These are phyloP conservation scores for Hansenula sp. DNA, from an alignment of 1,139 yeast species.

Conservation along the genomic window DNA sequence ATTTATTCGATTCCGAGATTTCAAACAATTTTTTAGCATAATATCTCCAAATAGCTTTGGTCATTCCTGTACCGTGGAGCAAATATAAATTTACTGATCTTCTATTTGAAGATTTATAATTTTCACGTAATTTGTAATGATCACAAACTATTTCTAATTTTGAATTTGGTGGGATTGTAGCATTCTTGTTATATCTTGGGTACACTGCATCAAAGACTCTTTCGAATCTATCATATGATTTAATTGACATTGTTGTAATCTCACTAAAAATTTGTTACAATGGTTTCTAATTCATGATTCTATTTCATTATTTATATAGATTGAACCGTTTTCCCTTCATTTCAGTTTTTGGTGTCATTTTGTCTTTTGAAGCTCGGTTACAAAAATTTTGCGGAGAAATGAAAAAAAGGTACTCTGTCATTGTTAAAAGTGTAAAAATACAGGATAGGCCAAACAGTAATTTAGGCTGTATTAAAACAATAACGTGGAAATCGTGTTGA, in stretches of 20 bases:
- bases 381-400: not conserved
- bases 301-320: too few species aligned
- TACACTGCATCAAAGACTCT: not conserved
- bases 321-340: too few species aligned
- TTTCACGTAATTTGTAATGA: not conserved
- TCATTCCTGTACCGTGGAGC: conserved; percentile 65
- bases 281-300: too few species aligned
- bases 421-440: too few species aligned
- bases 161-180: not conserved
- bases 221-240: not conserved
- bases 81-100: conserved; percentile 34
- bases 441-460: not conserved
- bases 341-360: too few species aligned
- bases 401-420: too few species aligned
- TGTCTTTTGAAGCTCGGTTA: not conserved
- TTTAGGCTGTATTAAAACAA: not conserved
- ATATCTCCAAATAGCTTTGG: conserved; percentile 54
- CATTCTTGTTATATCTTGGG: conserved; percentile 3
- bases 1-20: conserved; percentile 21
- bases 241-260: not conserved
- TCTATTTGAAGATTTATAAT: not conserved
- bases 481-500: too few species aligned
- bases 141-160: not conserved
- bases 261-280: too few species aligned
- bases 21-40: conserved; percentile 39